Evolutionary conservation across 306 rosid genomes (phyloP).

Genomic region (Dryas drummondii): DNA sequence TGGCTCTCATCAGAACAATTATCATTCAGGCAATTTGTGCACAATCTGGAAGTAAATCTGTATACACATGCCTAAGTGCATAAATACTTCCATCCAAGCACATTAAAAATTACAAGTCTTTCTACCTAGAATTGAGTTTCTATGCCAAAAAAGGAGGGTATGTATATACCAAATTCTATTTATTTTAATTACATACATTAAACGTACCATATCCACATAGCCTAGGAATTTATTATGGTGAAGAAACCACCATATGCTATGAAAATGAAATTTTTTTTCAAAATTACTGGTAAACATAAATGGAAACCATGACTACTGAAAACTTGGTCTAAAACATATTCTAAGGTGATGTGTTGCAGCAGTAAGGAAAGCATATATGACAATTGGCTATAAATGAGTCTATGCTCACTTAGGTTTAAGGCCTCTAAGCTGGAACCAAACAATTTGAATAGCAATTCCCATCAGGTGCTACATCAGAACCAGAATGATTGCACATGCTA

Average conservation of each 20-base stretch:
- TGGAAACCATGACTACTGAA: not conserved
- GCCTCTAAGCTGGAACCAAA: not conserved
- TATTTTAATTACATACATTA: no score
- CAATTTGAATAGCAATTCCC: not conserved
- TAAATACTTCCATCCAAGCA: not conserved
- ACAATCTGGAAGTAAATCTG: not conserved
- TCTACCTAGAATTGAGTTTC: not conserved
- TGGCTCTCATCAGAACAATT: not conserved
- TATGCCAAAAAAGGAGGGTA: not conserved
- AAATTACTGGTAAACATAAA: not conserved
- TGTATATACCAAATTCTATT: not conserved
- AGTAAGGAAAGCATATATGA: not conserved
- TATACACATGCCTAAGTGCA: not conserved
- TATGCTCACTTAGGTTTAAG: not conserved
- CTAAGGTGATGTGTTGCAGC: not conserved
- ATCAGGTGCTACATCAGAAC: slow-evolving; percentile 8
- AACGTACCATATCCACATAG: not conserved
- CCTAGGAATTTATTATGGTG: not conserved
- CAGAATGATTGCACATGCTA: not conserved
- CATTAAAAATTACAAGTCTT: not conserved
- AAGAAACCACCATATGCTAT: not conserved
- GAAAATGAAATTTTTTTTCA: not conserved
- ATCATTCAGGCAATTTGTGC: not conserved
- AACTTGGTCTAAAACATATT: not conserved
- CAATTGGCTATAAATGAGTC: not conserved